These are phyloP conservation scores for Miscanthus lutarioriparius DNA, from an alignment of 176 grass and related monocot species.

Conservation along the genomic window DNA sequence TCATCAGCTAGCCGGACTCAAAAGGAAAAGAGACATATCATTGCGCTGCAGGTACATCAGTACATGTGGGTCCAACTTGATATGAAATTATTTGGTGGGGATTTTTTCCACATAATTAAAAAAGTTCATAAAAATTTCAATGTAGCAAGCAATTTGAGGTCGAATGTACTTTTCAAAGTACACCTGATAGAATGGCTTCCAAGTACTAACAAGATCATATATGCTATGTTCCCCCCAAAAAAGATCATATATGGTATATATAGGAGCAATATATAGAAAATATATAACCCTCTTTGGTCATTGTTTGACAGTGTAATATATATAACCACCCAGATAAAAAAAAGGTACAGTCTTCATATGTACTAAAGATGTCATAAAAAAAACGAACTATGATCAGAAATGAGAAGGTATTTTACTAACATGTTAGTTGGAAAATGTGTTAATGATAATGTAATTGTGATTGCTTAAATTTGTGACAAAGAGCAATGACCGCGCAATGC, in stretches of 20 bases:
- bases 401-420: background rate
- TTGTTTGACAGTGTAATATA: background rate
- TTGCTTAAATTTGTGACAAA: background rate
- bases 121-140: background rate
- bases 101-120: background rate
- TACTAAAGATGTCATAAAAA: background rate
- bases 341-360: background rate
- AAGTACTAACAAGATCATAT: background rate
- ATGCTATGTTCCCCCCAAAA: no score
- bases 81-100: background rate
- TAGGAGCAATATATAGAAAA: background rate
- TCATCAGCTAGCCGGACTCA: background rate
- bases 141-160: background rate
- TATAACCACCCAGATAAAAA: background rate
- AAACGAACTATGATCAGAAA: no score
- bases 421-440: background rate
- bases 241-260: background rate
- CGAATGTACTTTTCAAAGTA: background rate
- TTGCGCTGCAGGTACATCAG: background rate
- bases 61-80: background rate
- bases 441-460: background rate
- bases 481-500: background rate
- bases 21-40: slow-evolving; percentile 23
- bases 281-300: background rate
- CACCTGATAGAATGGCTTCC: background rate